Evolutionary conservation across 306 rosid species (phyloP), one percentile per base, ranked within the genome.

Genomic region (Vigna hirtella): DNA sequence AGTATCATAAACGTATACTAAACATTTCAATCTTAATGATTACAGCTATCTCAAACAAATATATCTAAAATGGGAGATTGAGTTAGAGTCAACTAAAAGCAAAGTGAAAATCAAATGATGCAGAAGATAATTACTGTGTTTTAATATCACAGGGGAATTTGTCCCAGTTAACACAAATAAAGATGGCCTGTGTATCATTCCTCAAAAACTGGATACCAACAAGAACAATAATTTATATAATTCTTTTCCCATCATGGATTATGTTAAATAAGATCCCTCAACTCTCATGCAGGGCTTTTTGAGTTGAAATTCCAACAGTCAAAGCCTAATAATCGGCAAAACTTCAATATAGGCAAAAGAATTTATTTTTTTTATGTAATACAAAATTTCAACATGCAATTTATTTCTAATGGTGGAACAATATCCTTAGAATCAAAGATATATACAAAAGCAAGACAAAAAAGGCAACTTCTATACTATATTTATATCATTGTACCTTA

Each of bases 401-500:
- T 40, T 3, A 59, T 67, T 30, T 78, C 72, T 76, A 42, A 50
- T 62, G 5, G 34, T 62, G 5, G 34, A 61, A 57, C 13, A 66
- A 63, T 71, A 26, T 42, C 55, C 77, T 51, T 17, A 36, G 32
- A 64, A 77, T 72, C 40, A 55, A 45, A 62, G 38, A 70, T 36
- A 34, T 9, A 49, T 51, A 34, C 22, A 77, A 51, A 58, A 34
- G 56, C 28, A 22, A 56, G 30, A 18, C 48, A 68, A n/a, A 12
- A 20, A 61, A 2, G 24, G 9, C 57, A 10, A 12, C 50, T 45
- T n/a, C 52, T 73, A 26, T 24, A 28, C 59, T 20, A 70, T 36
- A 43, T 24, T 77, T 15, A 42, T 79, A 34, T 50, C 53, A 83
- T 77, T 30, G 40, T 84, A 94, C 98, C 97, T 92, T 87, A 56